phyloP scores from a whole-genome alignment of 164 flowering plant genomes.

The Sextonia rubra region DNA sequence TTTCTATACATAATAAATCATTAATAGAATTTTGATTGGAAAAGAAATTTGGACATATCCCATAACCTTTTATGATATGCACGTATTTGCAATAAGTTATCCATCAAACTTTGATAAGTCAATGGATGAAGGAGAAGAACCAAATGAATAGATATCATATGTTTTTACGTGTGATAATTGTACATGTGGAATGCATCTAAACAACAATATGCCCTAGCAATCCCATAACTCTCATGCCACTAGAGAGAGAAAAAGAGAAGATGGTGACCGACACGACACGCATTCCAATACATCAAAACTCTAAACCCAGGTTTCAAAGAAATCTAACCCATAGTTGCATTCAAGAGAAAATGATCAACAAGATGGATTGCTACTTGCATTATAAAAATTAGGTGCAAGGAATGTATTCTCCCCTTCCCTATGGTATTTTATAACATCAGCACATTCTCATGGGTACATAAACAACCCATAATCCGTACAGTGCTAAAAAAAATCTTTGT shows the following conservation, averaged over 20 bases:
- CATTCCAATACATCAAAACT: background rate
- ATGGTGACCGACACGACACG: background rate
- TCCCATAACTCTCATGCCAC: no score
- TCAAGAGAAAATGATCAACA: background rate
- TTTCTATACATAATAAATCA: no score
- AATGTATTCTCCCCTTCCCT: background rate
- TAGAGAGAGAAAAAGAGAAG: background rate
- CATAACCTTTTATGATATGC: no score
- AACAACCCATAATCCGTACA: slow-evolving; percentile 21
- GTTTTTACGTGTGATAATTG: background rate
- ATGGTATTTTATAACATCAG: background rate
- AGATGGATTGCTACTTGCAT: background rate
- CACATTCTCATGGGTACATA: slow-evolving; percentile 26
- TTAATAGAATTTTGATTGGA: no score
- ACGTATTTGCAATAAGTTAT: no score
- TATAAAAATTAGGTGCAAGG: background rate
- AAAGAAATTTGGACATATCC: no score
- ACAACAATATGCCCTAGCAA: background rate
- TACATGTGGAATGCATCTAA: background rate
- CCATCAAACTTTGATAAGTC: no score
- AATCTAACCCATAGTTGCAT: background rate
- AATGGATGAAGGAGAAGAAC: no score
- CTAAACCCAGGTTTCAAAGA: background rate
- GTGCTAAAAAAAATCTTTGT: slow-evolving; percentile 37
- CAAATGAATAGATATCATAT: no score